Evolutionary conservation across 2,329 filamentous ascomycete species (phyloP).

Genomic region (Cladosporium oxysporum): DNA sequence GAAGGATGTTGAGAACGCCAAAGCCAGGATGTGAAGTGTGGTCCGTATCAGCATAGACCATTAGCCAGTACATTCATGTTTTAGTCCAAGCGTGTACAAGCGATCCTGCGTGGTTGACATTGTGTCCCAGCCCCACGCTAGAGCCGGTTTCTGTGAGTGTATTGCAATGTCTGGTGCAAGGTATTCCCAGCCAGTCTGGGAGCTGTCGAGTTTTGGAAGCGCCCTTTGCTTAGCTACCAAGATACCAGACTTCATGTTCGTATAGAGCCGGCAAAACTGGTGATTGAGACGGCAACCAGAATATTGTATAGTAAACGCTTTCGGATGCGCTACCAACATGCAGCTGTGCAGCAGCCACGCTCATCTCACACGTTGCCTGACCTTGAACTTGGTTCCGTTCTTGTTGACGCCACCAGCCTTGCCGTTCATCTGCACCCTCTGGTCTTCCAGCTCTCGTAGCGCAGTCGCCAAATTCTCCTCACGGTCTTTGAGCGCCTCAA

Average conservation of each 20-base stretch:
- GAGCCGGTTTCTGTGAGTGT: not conserved
- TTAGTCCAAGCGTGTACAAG: not conserved
- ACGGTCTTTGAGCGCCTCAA: constrained; percentile 56
- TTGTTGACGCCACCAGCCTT: constrained; percentile 64
- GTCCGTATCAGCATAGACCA: not conserved
- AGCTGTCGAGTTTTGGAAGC: not conserved
- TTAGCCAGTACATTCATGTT: not conserved
- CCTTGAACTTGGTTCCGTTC: constrained; percentile 65
- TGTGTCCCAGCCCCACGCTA: not conserved
- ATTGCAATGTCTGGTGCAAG: not conserved
- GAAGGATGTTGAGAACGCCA: constrained; percentile 8
- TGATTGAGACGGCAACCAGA: not conserved
- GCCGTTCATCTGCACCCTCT: constrained; percentile 63
- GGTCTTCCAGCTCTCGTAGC: constrained; percentile 58
- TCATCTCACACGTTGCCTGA: constrained; percentile 61
- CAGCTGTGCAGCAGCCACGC: not conserved
- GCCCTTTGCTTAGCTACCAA: not conserved
- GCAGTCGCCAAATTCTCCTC: constrained; percentile 58
- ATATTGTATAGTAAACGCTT: not conserved
- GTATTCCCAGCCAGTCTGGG: not conserved
- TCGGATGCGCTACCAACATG: not conserved
- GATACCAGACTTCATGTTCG: not conserved
- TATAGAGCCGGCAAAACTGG: not conserved
- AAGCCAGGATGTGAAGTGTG: constrained; percentile 7
- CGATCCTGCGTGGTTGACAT: not conserved